A percentile compares a stretch with the other conserved stretches of the same genome.
phyloP scores from a whole-genome alignment of 2,329 filamentous ascomycete genomes.

The Claviceps spartinae region DNA sequence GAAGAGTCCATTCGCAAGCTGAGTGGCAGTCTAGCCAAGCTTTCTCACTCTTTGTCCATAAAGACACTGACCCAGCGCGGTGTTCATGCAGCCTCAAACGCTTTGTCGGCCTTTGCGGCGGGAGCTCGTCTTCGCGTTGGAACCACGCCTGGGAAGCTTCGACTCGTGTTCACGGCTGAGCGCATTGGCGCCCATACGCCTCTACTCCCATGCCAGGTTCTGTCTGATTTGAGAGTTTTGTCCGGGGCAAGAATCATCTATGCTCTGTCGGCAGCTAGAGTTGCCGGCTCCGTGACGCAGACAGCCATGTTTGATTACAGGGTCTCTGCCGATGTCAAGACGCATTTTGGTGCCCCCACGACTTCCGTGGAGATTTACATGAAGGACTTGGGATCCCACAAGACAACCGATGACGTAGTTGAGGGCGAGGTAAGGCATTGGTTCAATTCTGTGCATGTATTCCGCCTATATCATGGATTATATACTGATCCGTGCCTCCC shows the following conservation, averaged over 20 bases:
- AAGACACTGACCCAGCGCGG: slow-evolving; percentile 56
- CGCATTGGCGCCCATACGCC: slow-evolving; percentile 49
- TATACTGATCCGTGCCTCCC: background rate
- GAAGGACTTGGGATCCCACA: slow-evolving; percentile 44
- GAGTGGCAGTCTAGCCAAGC: slow-evolving; percentile 47
- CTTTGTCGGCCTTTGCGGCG: slow-evolving; percentile 37
- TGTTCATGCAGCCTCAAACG: slow-evolving; percentile 48
- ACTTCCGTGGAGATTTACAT: slow-evolving; percentile 69
- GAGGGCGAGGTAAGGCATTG: slow-evolving; percentile 45
- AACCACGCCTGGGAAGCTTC: slow-evolving; percentile 56
- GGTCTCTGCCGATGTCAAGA: slow-evolving; percentile 25
- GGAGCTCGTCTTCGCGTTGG: slow-evolving; percentile 47
- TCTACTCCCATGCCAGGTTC: slow-evolving; percentile 50
- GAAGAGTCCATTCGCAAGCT: slow-evolving; percentile 44
- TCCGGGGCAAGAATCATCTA: slow-evolving; percentile 72
- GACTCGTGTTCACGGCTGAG: slow-evolving; percentile 69
- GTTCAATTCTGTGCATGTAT: background rate
- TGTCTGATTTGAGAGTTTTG: slow-evolving; percentile 73
- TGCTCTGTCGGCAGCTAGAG: slow-evolving; percentile 64
- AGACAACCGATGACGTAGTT: slow-evolving; percentile 48
- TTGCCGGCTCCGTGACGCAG: slow-evolving; percentile 84
- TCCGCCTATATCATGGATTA: background rate
- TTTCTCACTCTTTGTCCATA: slow-evolving; percentile 59
- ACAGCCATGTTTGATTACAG: slow-evolving; percentile 83
- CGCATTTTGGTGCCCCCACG: slow-evolving; percentile 72